These are phyloP conservation scores for Rosa lucieae DNA, from an alignment of 306 rosid species.

Conservation along the genomic window DNA sequence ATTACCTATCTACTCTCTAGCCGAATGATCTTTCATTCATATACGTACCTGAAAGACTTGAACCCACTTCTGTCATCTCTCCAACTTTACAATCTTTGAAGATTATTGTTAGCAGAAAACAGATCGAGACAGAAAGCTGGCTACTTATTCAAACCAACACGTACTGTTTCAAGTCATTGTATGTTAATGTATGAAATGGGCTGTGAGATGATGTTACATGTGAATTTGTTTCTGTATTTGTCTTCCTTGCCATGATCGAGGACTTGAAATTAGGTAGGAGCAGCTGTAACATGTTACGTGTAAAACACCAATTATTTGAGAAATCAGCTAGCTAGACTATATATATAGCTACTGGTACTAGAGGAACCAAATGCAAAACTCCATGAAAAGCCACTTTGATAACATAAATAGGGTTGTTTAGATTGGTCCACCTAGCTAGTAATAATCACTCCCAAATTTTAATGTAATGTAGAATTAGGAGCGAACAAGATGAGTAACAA, in stretches of 20 bases:
- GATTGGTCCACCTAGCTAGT: slow-evolving; percentile 21
- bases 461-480: background rate
- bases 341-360: background rate
- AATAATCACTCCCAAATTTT: slow-evolving; percentile 10
- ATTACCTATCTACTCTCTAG: background rate
- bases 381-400: slow-evolving; percentile 6
- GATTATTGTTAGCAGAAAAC: slow-evolving; percentile 3
- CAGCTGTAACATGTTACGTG: background rate
- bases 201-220: background rate
- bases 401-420: background rate
- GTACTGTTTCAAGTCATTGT: background rate
- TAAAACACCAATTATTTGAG: slow-evolving; percentile 23
- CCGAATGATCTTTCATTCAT: slow-evolving; percentile 8
- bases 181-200: background rate
- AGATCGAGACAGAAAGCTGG: background rate
- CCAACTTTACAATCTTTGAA: background rate
- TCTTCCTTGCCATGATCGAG: background rate
- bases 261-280: background rate
- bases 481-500: too few relatives aligned
- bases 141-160: background rate
- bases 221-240: background rate
- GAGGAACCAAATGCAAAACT: background rate
- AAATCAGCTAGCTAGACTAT: background rate
- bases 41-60: background rate
- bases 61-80: slow-evolving; percentile 5